phyloP scores from a whole-genome alignment of 176 grass and related monocot species.

The Aegilops umbellulata region DNA sequence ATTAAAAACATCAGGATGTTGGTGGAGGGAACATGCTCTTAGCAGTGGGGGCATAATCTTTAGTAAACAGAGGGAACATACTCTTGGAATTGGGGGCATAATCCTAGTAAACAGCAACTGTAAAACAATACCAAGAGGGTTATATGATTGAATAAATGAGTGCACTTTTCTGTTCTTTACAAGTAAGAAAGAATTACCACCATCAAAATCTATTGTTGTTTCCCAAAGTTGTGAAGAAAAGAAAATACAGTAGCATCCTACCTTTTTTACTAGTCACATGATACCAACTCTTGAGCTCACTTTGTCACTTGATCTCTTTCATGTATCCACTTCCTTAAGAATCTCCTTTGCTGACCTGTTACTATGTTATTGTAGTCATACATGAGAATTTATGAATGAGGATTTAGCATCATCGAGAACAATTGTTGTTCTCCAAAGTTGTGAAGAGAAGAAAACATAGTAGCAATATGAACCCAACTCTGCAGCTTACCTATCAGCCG shows the following conservation, averaged over 20 bases:
- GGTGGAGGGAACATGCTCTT: conserved; percentile 17
- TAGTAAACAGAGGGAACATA: background rate
- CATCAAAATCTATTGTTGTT: background rate
- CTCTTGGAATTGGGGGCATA: background rate
- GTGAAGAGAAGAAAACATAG: background rate
- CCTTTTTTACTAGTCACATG: background rate
- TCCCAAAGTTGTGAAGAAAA: background rate
- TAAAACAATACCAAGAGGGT: conserved; percentile 1
- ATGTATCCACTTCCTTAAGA: background rate
- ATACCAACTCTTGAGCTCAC: background rate
- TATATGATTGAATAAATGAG: background rate
- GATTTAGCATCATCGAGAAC: background rate
- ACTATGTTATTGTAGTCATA: background rate
- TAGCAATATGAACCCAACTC: background rate
- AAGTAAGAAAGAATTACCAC: background rate
- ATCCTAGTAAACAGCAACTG: background rate
- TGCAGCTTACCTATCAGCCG: too few species aligned
- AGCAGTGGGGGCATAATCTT: background rate
- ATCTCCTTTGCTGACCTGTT: background rate
- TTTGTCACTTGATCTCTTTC: conserved; percentile 1
- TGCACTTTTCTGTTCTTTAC: background rate
- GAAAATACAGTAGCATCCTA: background rate
- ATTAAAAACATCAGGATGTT: conserved; percentile 20
- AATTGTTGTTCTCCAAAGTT: background rate
- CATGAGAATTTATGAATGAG: background rate